Percentiles rank a stretch among this genome's conserved stretches.
These are phyloP conservation scores for Marchantia paleacea DNA, from an alignment of 225 moss, liverwort and hornwort species.

Conservation along the genomic window DNA sequence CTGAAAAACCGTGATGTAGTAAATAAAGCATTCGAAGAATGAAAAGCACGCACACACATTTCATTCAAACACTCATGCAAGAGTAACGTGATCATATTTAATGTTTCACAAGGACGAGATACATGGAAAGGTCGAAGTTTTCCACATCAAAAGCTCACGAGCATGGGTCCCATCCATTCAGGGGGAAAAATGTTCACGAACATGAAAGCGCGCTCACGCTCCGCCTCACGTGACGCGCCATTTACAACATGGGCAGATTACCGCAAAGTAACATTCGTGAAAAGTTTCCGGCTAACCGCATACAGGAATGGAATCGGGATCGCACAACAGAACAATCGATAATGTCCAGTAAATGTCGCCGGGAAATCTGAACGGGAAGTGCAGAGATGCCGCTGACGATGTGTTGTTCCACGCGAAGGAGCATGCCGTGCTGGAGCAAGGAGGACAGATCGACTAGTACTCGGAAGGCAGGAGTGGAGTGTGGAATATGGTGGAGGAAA, in stretches of 20 bases:
- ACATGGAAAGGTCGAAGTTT: too few species aligned
- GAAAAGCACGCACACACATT: too few species aligned
- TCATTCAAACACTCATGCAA: too few species aligned
- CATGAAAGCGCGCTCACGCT: not conserved
- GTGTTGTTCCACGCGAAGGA: constrained; percentile 2
- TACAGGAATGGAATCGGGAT: not conserved
- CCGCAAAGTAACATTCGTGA: not conserved
- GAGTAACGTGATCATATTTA: too few species aligned
- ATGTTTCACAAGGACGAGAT: too few species aligned
- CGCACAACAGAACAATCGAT: not conserved
- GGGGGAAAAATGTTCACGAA: not conserved
- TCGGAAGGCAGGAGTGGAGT: not conserved
- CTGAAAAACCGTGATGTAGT: too few species aligned
- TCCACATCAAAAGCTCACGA: too few species aligned
- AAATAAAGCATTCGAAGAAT: too few species aligned
- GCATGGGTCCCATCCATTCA: not conserved
- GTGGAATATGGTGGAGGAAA: constrained; percentile 6
- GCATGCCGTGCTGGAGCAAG: not conserved
- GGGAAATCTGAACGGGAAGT: not conserved
- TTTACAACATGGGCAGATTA: not conserved
- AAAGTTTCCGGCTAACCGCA: not conserved
- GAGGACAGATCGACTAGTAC: not conserved
- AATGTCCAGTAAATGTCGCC: not conserved
- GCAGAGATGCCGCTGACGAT: not conserved
- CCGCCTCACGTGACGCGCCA: not conserved